phyloP scores from a whole-genome alignment of 192 early-diverging fungal species.

The Cladochytrium replicatum region DNA sequence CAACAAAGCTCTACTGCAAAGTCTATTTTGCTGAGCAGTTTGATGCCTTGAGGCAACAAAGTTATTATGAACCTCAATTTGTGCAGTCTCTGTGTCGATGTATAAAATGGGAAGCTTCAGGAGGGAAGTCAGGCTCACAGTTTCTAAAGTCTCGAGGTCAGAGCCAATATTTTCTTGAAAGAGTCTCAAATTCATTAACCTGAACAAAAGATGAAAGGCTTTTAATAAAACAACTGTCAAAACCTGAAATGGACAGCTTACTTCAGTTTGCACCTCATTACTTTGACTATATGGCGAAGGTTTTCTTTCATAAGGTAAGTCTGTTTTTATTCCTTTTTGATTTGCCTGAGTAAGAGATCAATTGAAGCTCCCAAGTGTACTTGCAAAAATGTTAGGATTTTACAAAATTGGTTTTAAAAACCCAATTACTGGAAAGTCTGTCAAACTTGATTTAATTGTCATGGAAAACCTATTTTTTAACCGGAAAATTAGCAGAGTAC shows the following conservation, averaged over 20 bases:
- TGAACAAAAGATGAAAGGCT: constrained; percentile 65
- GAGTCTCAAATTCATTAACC: too few relatives aligned
- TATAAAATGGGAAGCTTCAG: constrained; percentile 67
- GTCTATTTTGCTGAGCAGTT: constrained; percentile 91
- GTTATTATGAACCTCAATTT: constrained; percentile 73
- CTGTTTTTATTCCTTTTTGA: constrained; percentile 7
- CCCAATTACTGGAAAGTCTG: constrained; percentile 63
- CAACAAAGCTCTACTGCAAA: constrained; percentile 75
- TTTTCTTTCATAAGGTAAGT: constrained; percentile 63
- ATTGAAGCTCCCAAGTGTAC: constrained; percentile 61
- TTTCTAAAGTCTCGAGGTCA: constrained; percentile 77
- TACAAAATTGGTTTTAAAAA: constrained; percentile 86
- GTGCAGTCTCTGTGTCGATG: constrained; percentile 83
- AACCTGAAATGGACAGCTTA: constrained; percentile 77
- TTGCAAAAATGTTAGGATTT: constrained; percentile 88
- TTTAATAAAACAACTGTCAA: constrained; percentile 82
- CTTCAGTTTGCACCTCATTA: constrained; percentile 84
- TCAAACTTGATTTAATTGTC: constrained; percentile 84
- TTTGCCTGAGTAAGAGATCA: too few relatives aligned
- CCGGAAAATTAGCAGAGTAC: constrained; percentile 60
- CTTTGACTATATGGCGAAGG: constrained; percentile 75
- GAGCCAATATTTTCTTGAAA: neutral
- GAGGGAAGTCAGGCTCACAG: constrained; percentile 86
- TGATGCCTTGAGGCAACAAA: constrained; percentile 73
- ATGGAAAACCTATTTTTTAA: constrained; percentile 97